phyloP scores from a whole-genome alignment of 2,329 filamentous ascomycete species.

The Orbilia oligospora region DNA sequence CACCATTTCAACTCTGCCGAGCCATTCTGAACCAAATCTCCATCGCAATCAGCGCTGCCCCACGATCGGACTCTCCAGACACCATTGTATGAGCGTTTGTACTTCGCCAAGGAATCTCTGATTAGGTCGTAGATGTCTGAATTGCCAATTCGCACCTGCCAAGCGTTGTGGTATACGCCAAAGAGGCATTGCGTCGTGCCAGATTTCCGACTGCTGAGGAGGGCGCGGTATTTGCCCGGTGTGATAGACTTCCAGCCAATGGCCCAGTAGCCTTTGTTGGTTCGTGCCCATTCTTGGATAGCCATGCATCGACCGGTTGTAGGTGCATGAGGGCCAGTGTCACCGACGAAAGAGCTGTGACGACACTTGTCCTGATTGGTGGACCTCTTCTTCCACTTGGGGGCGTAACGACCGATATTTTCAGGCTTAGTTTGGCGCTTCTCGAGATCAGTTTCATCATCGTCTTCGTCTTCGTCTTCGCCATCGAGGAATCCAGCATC shows the following conservation, averaged over 20 bases:
- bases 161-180: slow-evolving; percentile 2
- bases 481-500: slow-evolving; percentile 2
- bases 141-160: slow-evolving; percentile 9
- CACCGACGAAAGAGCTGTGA: slow-evolving; percentile 14
- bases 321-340: slow-evolving; percentile 14
- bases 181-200: slow-evolving; percentile 9
- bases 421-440: slow-evolving; percentile 7
- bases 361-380: slow-evolving; percentile 16
- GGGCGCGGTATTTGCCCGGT: neutral
- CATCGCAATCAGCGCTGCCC: slow-evolving; percentile 9
- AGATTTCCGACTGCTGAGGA: neutral
- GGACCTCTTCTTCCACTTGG: neutral
- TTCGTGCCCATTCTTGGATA: slow-evolving; percentile 14
- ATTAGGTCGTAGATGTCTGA: slow-evolving; percentile 12
- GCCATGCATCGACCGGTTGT: slow-evolving; percentile 15
- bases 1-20: slow-evolving; percentile 17
- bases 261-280: slow-evolving; percentile 12
- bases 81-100: neutral
- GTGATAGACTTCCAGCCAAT: slow-evolving; percentile 13
- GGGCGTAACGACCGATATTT: slow-evolving; percentile 2
- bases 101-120: slow-evolving; percentile 16
- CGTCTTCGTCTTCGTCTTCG: too few species aligned
- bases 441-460: neutral
- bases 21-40: slow-evolving; percentile 17
- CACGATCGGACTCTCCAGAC: slow-evolving; percentile 5